phyloP scores from a whole-genome alignment of 495 filamentous ascomycete genomes.

The Peziza echinospora region DNA sequence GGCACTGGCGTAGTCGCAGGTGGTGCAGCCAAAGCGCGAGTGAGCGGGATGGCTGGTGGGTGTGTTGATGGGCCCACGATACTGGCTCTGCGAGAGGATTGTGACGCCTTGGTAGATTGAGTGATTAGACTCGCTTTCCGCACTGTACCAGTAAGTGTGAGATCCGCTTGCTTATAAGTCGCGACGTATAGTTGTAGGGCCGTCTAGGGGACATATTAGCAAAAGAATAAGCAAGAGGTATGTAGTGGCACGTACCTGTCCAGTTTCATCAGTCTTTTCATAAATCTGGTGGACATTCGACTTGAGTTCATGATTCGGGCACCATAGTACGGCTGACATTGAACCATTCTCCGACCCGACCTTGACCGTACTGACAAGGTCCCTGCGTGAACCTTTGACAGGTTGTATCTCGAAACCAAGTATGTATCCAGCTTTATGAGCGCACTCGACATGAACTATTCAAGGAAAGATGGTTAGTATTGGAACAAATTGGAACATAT shows the following conservation, averaged over 20 bases:
- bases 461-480: too few species aligned
- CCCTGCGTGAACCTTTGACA: slow-evolving; percentile 65
- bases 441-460: slow-evolving; percentile 75
- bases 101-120: slow-evolving; percentile 18
- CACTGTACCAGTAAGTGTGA: slow-evolving; percentile 69
- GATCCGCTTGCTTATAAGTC: slow-evolving; percentile 86
- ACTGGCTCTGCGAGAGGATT: slow-evolving; percentile 16
- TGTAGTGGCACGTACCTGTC: slow-evolving; percentile 15
- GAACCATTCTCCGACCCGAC: slow-evolving; percentile 56
- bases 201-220: slow-evolving; percentile 29
- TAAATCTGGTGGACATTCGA: slow-evolving; percentile 51
- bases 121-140: slow-evolving; percentile 55
- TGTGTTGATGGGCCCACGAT: slow-evolving; percentile 9
- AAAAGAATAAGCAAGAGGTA: too few species aligned
- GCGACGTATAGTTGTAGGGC: slow-evolving; percentile 68
- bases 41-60: background rate
- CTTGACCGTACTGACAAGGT: slow-evolving; percentile 47
- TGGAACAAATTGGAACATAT: too few species aligned
- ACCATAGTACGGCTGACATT: slow-evolving; percentile 66
- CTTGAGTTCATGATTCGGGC: slow-evolving; percentile 61
- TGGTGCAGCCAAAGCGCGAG: background rate
- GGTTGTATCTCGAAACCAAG: slow-evolving; percentile 82
- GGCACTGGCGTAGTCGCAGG: background rate
- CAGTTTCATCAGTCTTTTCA: slow-evolving; percentile 39
- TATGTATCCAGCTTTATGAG: slow-evolving; percentile 56